Percentiles rank a stretch among this genome's conserved stretches.
Evolutionary conservation across 2,329 filamentous ascomycete genomes (phyloP).

Genomic region (Colletotrichum sp.): DNA sequence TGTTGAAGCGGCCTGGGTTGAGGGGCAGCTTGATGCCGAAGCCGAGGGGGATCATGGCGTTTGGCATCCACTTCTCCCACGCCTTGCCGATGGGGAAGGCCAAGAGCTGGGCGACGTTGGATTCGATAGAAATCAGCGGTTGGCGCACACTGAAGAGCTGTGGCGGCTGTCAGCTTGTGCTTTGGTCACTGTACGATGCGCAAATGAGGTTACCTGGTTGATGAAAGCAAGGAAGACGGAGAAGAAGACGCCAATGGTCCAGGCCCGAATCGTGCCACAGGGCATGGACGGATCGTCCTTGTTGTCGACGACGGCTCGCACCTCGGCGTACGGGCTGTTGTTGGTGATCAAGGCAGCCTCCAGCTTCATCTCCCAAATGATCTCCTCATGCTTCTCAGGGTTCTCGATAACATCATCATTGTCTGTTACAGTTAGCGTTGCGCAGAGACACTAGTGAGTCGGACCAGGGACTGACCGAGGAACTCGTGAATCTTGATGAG

Average conservation of each 20-base stretch:
- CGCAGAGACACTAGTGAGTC: neutral
- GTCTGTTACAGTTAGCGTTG: constrained; percentile 5
- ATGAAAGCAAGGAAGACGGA: constrained; percentile 53
- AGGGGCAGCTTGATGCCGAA: constrained; percentile 52
- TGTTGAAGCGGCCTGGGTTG: constrained; percentile 62
- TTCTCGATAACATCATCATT: constrained; percentile 37
- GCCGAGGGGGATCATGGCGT: constrained; percentile 49
- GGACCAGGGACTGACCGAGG: constrained; percentile 43
- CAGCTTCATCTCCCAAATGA: constrained; percentile 60
- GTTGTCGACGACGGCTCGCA: constrained; percentile 61
- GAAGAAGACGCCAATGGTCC: constrained; percentile 58
- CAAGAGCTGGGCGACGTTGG: constrained; percentile 62
- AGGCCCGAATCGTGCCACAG: constrained; percentile 60
- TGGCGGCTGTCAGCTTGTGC: neutral
- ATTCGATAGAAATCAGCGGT: constrained; percentile 58
- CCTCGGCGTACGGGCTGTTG: constrained; percentile 63
- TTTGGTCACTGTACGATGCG: neutral
- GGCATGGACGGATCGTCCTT: constrained; percentile 56
- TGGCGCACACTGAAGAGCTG: constrained; percentile 60
- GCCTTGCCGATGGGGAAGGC: constrained; percentile 60
- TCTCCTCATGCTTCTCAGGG: constrained; percentile 50
- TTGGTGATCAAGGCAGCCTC: constrained; percentile 60
- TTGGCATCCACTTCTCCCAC: constrained; percentile 56
- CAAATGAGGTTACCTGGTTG: constrained; percentile 44
- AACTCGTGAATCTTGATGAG: constrained; percentile 46